These are phyloP conservation scores for Cytospora piceicola DNA, from an alignment of 2,329 filamentous ascomycete species.

Conservation along the genomic window DNA sequence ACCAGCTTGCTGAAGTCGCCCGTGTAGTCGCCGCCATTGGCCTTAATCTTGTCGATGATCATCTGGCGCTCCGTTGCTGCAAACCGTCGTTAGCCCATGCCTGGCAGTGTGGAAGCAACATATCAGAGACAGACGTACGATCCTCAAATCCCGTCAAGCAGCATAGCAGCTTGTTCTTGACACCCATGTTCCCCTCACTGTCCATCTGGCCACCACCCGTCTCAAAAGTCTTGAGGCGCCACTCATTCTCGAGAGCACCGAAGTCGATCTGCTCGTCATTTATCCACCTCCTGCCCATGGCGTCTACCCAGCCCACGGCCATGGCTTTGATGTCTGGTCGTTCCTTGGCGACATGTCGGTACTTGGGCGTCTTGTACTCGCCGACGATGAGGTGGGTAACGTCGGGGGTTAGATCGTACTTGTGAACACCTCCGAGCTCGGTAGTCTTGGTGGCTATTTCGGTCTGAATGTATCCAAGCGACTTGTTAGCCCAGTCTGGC, in stretches of 20 bases:
- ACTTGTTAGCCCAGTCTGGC: neutral
- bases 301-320: conserved; percentile 81
- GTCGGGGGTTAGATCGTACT: conserved; percentile 91
- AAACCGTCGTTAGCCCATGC: conserved; percentile 19
- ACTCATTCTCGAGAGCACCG: conserved; percentile 65
- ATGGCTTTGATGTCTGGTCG: conserved; percentile 85
- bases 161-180: conserved; percentile 50
- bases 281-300: conserved; percentile 79
- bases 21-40: conserved; percentile 81
- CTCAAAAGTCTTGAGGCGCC: conserved; percentile 68
- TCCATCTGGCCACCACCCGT: conserved; percentile 50
- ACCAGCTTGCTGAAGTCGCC: conserved; percentile 85
- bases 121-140: conserved; percentile 37
- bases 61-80: conserved; percentile 67
- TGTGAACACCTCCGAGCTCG: conserved; percentile 86
- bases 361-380: conserved; percentile 87
- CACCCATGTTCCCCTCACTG: conserved; percentile 35
- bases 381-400: conserved; percentile 94
- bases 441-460: conserved; percentile 66
- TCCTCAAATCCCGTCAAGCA: conserved; percentile 64
- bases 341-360: conserved; percentile 90
- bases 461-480: conserved; percentile 40
- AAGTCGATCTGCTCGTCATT: conserved; percentile 77
- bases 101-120: neutral
- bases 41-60: conserved; percentile 68